phyloP scores from a whole-genome alignment of 371 early-diverging fungal genomes.

The Chytridiales sp. region DNA sequence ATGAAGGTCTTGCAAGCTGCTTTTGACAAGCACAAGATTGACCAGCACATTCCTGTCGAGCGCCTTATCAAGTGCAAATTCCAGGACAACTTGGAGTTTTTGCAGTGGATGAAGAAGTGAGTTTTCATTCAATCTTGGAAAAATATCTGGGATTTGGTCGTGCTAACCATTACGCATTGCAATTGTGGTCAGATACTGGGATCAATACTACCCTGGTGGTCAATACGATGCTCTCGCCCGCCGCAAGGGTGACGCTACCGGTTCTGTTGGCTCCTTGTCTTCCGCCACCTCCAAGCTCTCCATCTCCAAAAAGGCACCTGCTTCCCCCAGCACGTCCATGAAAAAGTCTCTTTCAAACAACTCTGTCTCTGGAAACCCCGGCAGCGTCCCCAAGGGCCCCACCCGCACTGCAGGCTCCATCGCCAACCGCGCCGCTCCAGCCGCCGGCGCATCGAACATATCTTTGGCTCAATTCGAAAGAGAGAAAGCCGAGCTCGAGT shows the following conservation, averaged over 20 bases:
- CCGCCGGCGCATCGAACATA: conserved; percentile 6
- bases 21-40: conserved; percentile 77
- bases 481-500: conserved; percentile 37
- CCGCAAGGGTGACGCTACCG: conserved; percentile 56
- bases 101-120: conserved; percentile 88
- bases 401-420: conserved; percentile 15
- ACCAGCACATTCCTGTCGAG: conserved; percentile 80
- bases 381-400: conserved; percentile 14
- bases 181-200: conserved; percentile 63
- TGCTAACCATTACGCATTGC: neutral
- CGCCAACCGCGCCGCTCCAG: conserved; percentile 12
- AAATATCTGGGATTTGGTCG: neutral
- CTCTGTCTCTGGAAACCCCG: conserved; percentile 17
- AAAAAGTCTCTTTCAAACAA: conserved; percentile 21
- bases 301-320: conserved; percentile 3
- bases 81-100: conserved; percentile 95
- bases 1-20: conserved; percentile 84
- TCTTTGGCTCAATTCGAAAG: conserved; percentile 9
- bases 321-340: conserved; percentile 8
- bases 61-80: conserved; percentile 87
- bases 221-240: conserved; percentile 80
- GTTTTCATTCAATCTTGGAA: neutral
- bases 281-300: neutral
- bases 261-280: conserved; percentile 8
- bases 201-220: conserved; percentile 75